Evolutionary conservation across 257 asterid species (phyloP).

Genomic region (Asclepias syriaca): DNA sequence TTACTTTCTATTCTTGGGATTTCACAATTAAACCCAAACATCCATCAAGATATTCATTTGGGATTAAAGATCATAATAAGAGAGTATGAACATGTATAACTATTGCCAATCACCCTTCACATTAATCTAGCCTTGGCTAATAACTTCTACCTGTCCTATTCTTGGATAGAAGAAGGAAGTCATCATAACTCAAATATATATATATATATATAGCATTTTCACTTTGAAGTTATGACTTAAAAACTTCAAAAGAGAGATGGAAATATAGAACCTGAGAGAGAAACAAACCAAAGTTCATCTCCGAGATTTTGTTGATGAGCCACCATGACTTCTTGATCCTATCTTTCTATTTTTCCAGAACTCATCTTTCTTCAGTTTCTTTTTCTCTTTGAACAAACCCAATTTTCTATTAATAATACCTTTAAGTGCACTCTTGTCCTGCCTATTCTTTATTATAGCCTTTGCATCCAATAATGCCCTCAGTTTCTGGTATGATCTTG

Average conservation of each 20-base stretch:
- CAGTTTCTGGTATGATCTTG: constrained; percentile 67
- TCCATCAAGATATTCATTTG: background rate
- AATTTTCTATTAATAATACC: constrained; percentile 73
- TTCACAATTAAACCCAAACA: background rate
- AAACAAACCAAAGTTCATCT: constrained; percentile 9
- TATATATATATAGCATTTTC: background rate
- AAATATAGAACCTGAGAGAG: background rate
- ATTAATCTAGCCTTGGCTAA: background rate
- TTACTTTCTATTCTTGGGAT: no score
- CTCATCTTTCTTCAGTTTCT: constrained; percentile 75
- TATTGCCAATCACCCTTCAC: background rate
- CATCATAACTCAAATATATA: background rate
- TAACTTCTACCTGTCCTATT: background rate
- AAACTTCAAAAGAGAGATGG: background rate
- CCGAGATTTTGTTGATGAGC: constrained; percentile 9
- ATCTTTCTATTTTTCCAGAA: constrained; percentile 72
- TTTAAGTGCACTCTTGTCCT: constrained; percentile 81
- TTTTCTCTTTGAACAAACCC: constrained; percentile 66
- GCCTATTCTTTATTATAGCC: constrained; percentile 66
- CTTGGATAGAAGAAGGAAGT: background rate
- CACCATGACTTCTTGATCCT: constrained; percentile 31
- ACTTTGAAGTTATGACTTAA: background rate
- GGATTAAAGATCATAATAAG: background rate
- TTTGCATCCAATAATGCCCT: constrained; percentile 72
- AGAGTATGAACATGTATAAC: background rate